phyloP scores from a whole-genome alignment of 768 basidiomycete genomes.

The Amanita rimosa region DNA sequence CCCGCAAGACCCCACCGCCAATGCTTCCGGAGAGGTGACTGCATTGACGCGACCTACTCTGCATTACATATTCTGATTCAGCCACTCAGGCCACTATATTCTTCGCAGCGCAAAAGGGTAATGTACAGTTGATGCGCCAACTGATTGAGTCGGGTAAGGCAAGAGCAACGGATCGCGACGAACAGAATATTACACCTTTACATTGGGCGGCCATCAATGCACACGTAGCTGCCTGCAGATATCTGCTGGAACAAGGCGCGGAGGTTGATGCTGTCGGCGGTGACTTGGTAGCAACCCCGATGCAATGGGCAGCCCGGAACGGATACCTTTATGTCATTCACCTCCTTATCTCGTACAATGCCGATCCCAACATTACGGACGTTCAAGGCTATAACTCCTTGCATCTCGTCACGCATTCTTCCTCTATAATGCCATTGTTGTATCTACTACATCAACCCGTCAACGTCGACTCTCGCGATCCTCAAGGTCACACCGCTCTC shows the following conservation, averaged over 20 bases:
- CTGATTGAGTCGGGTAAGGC: conserved; percentile 66
- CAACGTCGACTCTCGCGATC: conserved; percentile 81
- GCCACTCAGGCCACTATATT: conserved; percentile 54
- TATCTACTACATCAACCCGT: conserved; percentile 91
- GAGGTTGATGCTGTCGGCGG: conserved; percentile 93
- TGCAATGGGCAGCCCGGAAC: conserved; percentile 98
- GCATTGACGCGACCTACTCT: neutral
- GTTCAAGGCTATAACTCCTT: conserved; percentile 94
- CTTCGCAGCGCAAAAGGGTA: conserved; percentile 81
- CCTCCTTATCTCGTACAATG: conserved; percentile 77
- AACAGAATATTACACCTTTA: conserved; percentile 87
- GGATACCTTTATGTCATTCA: conserved; percentile 96
- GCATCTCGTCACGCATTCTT: conserved; percentile 92
- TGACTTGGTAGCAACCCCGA: conserved; percentile 86
- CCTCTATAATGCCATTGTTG: conserved; percentile 87
- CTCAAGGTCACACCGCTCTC: conserved; percentile 86
- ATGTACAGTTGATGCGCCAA: conserved; percentile 48
- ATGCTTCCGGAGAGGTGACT: conserved; percentile 28
- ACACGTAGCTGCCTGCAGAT: conserved; percentile 79
- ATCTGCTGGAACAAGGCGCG: conserved; percentile 84
- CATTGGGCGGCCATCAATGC: conserved; percentile 99
- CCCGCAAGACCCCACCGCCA: conserved; percentile 21
- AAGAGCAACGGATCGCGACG: conserved; percentile 68
- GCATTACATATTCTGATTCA: neutral
- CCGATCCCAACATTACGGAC: conserved; percentile 87